Conservation (phyloP, 2,329 filamentous ascomycete genomes). For the Colletotrichum sp. region DNA sequence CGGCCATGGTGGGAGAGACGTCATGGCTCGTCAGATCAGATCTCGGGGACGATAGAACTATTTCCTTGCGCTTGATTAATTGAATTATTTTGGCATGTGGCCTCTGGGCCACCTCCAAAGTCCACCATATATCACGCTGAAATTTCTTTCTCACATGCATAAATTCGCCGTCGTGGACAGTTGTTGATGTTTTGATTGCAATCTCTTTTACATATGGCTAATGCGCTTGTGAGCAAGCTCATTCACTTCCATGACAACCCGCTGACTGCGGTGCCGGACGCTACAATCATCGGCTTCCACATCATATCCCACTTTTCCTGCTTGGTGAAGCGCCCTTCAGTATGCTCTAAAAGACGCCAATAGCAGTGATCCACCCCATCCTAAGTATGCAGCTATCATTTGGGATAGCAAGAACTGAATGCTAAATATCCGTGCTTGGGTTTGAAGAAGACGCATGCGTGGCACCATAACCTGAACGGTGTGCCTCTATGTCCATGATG, state of each 20-base stretch:
- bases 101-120: neutral
- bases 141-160: neutral
- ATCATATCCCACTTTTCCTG: neutral
- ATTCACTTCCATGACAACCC: neutral
- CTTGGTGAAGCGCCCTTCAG: neutral
- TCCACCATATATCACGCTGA: neutral
- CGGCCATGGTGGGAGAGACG: slow-evolving; percentile 67
- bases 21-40: slow-evolving; percentile 48
- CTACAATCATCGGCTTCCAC: neutral
- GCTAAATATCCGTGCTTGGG: neutral
- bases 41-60: slow-evolving; percentile 8
- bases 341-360: neutral
- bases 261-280: neutral
- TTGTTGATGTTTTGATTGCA: neutral
- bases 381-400: neutral
- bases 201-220: neutral
- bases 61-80: slow-evolving; percentile 1
- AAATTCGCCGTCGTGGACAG: neutral
- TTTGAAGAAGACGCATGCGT: neutral
- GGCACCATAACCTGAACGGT: neutral
- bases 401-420: neutral
- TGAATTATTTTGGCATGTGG: neutral
- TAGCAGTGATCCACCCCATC: neutral
- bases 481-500: neutral
- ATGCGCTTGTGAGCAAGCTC: neutral